Conservation (phyloP, 148 eudicot genomes). For the Rhododendron vialii region DNA sequence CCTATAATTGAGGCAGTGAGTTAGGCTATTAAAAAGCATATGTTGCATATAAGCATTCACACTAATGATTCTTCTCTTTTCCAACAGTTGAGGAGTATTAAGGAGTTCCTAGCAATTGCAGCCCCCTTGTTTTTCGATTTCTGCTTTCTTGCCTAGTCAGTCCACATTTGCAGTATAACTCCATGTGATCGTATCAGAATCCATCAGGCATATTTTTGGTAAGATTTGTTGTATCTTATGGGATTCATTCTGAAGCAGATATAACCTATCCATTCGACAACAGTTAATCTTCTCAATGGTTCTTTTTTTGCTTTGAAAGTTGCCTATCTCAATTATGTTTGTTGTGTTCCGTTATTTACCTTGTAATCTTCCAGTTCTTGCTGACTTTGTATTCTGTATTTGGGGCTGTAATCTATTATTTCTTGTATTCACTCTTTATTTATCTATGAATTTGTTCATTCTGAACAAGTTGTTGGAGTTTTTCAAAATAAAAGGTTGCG, state of each 20-base stretch:
- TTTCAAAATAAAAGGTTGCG: no score
- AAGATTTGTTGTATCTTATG: background rate
- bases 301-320: no score
- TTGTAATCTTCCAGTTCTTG: background rate
- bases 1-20: background rate
- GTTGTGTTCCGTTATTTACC: background rate
- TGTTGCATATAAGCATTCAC: background rate
- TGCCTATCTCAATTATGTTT: background rate
- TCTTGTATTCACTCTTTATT: no score
- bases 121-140: background rate
- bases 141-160: background rate
- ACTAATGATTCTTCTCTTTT: no score
- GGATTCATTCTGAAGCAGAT: background rate
- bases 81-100: no score
- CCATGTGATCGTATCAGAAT: background rate
- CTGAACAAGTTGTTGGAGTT: no score
- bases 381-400: no score
- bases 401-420: no score
- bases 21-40: background rate
- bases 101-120: background rate
- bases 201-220: background rate
- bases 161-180: background rate
- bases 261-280: background rate
- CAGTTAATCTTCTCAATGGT: no score
- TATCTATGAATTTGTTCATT: no score